Evolutionary conservation across 495 filamentous ascomycete species (phyloP).

Genomic region (Podospora anserina): DNA sequence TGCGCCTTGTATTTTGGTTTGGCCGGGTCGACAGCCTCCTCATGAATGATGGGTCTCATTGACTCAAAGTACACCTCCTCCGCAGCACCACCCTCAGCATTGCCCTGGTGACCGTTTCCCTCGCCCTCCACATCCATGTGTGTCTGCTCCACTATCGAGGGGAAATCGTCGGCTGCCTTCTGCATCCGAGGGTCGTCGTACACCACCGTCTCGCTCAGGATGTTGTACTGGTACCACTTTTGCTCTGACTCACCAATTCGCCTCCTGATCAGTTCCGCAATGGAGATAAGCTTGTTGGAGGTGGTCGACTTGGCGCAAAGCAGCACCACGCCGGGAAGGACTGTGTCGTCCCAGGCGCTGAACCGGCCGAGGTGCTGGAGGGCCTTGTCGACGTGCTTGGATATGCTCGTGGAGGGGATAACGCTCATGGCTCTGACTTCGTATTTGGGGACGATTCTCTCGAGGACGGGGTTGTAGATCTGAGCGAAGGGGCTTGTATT

Average conservation of each 20-base stretch:
- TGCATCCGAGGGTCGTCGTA: slow-evolving; percentile 19
- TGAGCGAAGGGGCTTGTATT: slow-evolving; percentile 22
- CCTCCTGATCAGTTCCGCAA: slow-evolving; percentile 63
- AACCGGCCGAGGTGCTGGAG: slow-evolving; percentile 41
- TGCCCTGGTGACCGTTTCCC: slow-evolving; percentile 28
- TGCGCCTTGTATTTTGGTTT: slow-evolving; percentile 36
- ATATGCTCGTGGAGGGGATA: slow-evolving; percentile 55
- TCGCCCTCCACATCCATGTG: slow-evolving; percentile 27
- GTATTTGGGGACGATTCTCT: slow-evolving; percentile 30
- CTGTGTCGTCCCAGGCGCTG: slow-evolving; percentile 29
- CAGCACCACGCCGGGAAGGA: slow-evolving; percentile 35
- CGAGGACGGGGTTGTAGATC: slow-evolving; percentile 30
- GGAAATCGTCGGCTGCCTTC: slow-evolving; percentile 20
- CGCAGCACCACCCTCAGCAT: slow-evolving; percentile 31
- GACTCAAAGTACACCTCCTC: slow-evolving; percentile 55
- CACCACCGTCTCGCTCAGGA: slow-evolving; percentile 39
- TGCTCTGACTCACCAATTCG: slow-evolving; percentile 50
- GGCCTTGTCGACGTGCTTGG: slow-evolving; percentile 48
- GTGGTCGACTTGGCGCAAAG: slow-evolving; percentile 52
- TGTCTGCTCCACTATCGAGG: slow-evolving; percentile 40
- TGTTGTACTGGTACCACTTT: slow-evolving; percentile 62
- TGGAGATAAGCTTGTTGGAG: slow-evolving; percentile 59
- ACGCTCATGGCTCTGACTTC: slow-evolving; percentile 46
- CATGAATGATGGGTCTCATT: slow-evolving; percentile 47
- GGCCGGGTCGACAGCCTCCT: slow-evolving; percentile 37